A percentile compares a stretch with the other conserved stretches of the same genome.
Evolutionary conservation across 768 basidiomycete genomes (phyloP).

Genomic region (Omphalotus guepiniiformis): DNA sequence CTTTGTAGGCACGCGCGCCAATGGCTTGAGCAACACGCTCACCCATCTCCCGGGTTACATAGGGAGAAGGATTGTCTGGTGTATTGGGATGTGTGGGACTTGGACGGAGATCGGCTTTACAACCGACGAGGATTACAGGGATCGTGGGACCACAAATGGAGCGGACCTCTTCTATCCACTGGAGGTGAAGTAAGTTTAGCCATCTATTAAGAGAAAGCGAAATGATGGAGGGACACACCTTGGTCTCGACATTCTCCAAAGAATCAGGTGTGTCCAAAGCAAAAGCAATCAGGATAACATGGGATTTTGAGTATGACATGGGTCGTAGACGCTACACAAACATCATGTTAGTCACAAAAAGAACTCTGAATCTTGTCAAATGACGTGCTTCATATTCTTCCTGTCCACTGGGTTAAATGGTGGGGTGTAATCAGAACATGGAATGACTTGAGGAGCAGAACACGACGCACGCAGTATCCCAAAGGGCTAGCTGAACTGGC

Average conservation of each 20-base stretch:
- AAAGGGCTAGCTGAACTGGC: constrained; percentile 92
- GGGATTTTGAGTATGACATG: constrained; percentile 96
- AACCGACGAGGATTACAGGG: constrained; percentile 94
- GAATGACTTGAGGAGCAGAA: not conserved
- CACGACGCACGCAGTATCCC: constrained; percentile 94
- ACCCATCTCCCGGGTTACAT: constrained; percentile 74
- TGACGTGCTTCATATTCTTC: constrained; percentile 90
- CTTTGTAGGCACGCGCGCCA: constrained; percentile 91
- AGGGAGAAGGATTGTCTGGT: constrained; percentile 41
- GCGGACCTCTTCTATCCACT: constrained; percentile 99
- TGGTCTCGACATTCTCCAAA: constrained; percentile 90
- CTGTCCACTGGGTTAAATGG: constrained; percentile 83
- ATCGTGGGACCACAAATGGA: constrained; percentile 91
- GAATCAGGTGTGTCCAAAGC: constrained; percentile 96
- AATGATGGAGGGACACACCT: constrained; percentile 45
- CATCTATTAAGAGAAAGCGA: constrained; percentile 10
- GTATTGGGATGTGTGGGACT: constrained; percentile 41
- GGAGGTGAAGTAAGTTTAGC: not conserved
- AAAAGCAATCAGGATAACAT: constrained; percentile 98
- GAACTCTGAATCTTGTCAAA: not conserved
- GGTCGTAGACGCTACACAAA: constrained; percentile 80
- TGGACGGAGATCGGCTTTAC: constrained; percentile 90
- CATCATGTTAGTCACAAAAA: not conserved
- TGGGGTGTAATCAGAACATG: not conserved
- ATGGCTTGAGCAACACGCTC: constrained; percentile 79